Evolutionary conservation across 352 stramenopile species (phyloP).

Genomic region (Peronospora farinosa): DNA sequence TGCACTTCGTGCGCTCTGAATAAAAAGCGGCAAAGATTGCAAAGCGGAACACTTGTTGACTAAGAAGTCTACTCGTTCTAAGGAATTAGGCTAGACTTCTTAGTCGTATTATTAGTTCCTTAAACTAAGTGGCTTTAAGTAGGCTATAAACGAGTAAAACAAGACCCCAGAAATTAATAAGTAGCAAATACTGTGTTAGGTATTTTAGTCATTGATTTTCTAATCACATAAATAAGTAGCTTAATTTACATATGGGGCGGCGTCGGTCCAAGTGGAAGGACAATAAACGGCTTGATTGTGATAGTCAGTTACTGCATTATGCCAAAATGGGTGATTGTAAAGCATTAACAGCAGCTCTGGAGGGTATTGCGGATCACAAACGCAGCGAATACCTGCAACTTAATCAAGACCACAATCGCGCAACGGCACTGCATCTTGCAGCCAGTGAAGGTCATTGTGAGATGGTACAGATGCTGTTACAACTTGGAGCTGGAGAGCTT

Average conservation of each 20-base stretch:
- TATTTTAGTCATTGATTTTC: too few species aligned
- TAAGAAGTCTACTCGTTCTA: too few species aligned
- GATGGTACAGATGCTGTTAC: slow-evolving; percentile 43
- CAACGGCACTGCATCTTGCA: slow-evolving; percentile 59
- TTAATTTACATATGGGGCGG: slow-evolving; percentile 37
- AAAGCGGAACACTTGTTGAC: too few species aligned
- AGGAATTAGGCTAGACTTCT: too few species aligned
- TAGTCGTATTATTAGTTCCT: too few species aligned
- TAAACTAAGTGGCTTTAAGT: too few species aligned
- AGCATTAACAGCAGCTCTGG: slow-evolving; percentile 30
- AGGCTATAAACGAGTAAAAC: too few species aligned
- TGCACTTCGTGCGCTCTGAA: too few species aligned
- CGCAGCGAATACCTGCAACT: slow-evolving; percentile 46
- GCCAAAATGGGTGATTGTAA: slow-evolving; percentile 40
- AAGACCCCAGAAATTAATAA: too few species aligned
- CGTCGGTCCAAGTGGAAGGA: slow-evolving; percentile 72
- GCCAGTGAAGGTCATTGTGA: slow-evolving; percentile 44
- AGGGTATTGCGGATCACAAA: slow-evolving; percentile 14
- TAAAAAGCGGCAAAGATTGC: too few species aligned
- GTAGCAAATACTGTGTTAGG: too few species aligned
- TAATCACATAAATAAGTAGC: too few species aligned
- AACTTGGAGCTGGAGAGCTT: slow-evolving; percentile 47
- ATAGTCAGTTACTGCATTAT: slow-evolving; percentile 40
- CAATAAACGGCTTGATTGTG: slow-evolving; percentile 25
- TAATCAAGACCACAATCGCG: slow-evolving; percentile 60